These are phyloP conservation scores for Hericium alpestre DNA, from an alignment of 768 basidiomycete genomes.

Conservation along the genomic window DNA sequence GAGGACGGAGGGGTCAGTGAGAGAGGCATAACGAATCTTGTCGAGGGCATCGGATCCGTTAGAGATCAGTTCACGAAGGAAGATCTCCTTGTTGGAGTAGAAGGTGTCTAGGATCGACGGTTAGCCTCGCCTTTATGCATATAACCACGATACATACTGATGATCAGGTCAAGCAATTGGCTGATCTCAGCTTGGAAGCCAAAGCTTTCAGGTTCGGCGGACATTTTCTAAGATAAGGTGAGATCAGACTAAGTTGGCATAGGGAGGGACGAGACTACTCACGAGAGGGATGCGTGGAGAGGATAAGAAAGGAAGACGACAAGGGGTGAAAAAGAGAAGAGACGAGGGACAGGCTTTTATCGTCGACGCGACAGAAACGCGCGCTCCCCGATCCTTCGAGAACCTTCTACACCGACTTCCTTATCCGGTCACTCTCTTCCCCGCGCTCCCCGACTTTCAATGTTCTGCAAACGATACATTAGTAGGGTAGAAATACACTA, in stretches of 20 bases:
- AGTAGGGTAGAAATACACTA: no score
- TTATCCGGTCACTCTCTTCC: background rate
- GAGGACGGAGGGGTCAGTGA: slow-evolving; percentile 86
- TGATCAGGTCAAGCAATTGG: slow-evolving; percentile 96
- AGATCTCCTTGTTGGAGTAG: slow-evolving; percentile 99
- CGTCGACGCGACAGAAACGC: slow-evolving; percentile 12
- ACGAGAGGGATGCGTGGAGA: slow-evolving; percentile 1
- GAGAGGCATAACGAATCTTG: slow-evolving; percentile 94
- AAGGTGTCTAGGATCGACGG: slow-evolving; percentile 67
- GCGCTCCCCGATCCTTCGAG: slow-evolving; percentile 25
- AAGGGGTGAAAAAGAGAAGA: slow-evolving; percentile 1
- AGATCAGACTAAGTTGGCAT: slow-evolving; percentile 9
- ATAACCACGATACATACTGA: slow-evolving; percentile 49
- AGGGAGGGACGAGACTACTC: slow-evolving; percentile 2
- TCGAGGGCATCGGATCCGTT: slow-evolving; percentile 97
- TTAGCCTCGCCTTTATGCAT: slow-evolving; percentile 10
- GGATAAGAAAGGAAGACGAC: slow-evolving; percentile 8
- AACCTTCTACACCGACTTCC: slow-evolving; percentile 22
- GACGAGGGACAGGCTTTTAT: slow-evolving; percentile 26
- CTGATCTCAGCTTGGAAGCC: slow-evolving; percentile 99
- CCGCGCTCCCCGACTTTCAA: background rate
- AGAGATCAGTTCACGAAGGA: slow-evolving; percentile 96
- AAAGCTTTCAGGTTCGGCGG: slow-evolving; percentile 57
- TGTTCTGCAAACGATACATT: no score
- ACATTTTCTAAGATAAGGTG: slow-evolving; percentile 39